Base-by-base conservation (phyloP, 1,139 yeast genomes). In the Kodamaea sp. region DNA sequence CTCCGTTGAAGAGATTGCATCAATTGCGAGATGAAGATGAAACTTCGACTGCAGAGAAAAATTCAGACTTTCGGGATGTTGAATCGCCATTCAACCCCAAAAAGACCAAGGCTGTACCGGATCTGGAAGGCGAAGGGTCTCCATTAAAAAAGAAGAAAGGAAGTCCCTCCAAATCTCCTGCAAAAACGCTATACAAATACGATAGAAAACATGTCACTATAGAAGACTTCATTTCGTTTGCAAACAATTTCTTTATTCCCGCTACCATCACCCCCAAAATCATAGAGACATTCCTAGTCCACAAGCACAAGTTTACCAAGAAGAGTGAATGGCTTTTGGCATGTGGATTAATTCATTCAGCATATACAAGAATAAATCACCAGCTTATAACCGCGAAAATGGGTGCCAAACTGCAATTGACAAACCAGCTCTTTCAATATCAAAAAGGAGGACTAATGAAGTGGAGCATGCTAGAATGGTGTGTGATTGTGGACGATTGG, bases 251-350 rank as follows among this genome's bases (percentile, higher is more conserved):
- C 50, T 77, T 76, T 51, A 64, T 83, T 20, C 86, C 87, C 1
- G 63, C 70, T 10, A 64, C 68, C 1, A 61, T 75, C 5, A 76
- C 87, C 0, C 63, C 66, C 20, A 57, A 63, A 26, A 64, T 83
- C 39, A 44, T 81, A 9, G 70, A 69, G 24, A 72, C 80, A 0
- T 82, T 73, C 44, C 59, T 68, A 24, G 57, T 64, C 2, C 78
- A 78, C 44, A 67, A 73, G 26, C 70, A 72, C 31, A 76, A 77
- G 44, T 72, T 81, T 33, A 47, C 51, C 12, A 70, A 66, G 43
- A 73, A 74, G 31, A 78, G 74, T 37, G 83, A 81, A 28, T 83
- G 89, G 87, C 76, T 80, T 11, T 55, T 83, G 19, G 76, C 83
- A 1, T 80, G 86, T 53, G 90, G 89, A 0, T 54, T 83, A 42